A percentile compares a stretch with the other conserved stretches of the same genome.
Conservation (phyloP, 345 rosid genomes). For the Arabis alpina region DNA sequence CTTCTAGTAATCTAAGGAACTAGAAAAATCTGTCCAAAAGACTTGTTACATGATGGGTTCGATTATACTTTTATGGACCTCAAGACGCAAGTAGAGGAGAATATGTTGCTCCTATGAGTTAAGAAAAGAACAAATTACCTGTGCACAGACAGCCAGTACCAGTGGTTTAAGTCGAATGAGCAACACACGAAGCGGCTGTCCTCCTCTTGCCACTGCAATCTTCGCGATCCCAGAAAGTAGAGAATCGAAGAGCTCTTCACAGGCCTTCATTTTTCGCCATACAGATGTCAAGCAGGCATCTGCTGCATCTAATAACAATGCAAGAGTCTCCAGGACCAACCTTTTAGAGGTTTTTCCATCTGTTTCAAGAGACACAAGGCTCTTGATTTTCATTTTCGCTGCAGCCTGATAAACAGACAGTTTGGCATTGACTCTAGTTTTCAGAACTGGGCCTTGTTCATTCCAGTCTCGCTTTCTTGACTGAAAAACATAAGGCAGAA, state of each 20-base stretch:
- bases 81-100: constrained; percentile 13
- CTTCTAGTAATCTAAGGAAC: constrained; percentile 17
- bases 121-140: constrained; percentile 54
- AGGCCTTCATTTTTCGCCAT: constrained; percentile 89
- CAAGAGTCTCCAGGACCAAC: constrained; percentile 88
- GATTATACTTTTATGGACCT: constrained; percentile 18
- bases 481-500: constrained; percentile 53
- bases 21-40: background rate
- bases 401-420: constrained; percentile 87
- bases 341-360: constrained; percentile 89
- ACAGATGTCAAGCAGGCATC: constrained; percentile 88
- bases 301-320: constrained; percentile 84
- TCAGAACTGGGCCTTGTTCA: constrained; percentile 80
- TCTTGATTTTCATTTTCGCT: constrained; percentile 74
- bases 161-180: constrained; percentile 94
- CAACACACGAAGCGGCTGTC: constrained; percentile 92
- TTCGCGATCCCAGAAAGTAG: constrained; percentile 84
- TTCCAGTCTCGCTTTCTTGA: constrained; percentile 94
- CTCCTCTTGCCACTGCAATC: constrained; percentile 86
- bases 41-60: constrained; percentile 23
- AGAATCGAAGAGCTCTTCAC: constrained; percentile 86
- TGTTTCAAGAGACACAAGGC: constrained; percentile 73
- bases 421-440: constrained; percentile 81
- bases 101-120: constrained; percentile 21
- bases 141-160: constrained; percentile 85